These are phyloP conservation scores for Solanum gracilifrons DNA, from an alignment of 257 asterid genomes.

Conservation along the genomic window DNA sequence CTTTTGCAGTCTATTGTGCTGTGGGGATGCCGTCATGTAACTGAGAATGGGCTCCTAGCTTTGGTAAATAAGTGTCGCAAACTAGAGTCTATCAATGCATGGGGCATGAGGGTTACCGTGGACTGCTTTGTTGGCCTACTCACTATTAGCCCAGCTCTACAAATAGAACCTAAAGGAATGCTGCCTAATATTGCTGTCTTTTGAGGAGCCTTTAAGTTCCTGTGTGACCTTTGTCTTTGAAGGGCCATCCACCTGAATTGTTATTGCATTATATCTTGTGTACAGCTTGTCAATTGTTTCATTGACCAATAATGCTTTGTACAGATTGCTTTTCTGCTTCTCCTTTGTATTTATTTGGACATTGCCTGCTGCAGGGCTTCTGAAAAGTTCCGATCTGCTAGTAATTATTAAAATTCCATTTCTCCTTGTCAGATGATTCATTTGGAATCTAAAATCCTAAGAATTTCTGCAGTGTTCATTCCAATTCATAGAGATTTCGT, in stretches of 20 bases:
- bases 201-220: conserved; percentile 4
- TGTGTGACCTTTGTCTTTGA: not conserved
- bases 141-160: conserved; percentile 70
- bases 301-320: not conserved
- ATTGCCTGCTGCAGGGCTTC: not conserved
- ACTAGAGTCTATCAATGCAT: conserved; percentile 70
- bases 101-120: conserved; percentile 71
- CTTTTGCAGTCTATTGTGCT: conserved; percentile 51
- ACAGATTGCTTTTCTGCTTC: not conserved
- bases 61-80: conserved; percentile 65
- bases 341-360: not conserved
- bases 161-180: conserved; percentile 55
- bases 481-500: not conserved
- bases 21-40: conserved; percentile 92
- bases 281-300: not conserved
- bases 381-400: not conserved
- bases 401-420: not conserved
- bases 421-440: not conserved
- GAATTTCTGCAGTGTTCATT: not conserved
- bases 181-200: conserved; percentile 32
- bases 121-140: conserved; percentile 62
- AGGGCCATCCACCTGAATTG: not conserved
- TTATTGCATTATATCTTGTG: not conserved
- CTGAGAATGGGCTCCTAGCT: conserved; percentile 63
- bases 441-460: not conserved